phyloP scores from a whole-genome alignment of 2,329 filamentous ascomycete genomes.

The Colletotrichum sp. region DNA sequence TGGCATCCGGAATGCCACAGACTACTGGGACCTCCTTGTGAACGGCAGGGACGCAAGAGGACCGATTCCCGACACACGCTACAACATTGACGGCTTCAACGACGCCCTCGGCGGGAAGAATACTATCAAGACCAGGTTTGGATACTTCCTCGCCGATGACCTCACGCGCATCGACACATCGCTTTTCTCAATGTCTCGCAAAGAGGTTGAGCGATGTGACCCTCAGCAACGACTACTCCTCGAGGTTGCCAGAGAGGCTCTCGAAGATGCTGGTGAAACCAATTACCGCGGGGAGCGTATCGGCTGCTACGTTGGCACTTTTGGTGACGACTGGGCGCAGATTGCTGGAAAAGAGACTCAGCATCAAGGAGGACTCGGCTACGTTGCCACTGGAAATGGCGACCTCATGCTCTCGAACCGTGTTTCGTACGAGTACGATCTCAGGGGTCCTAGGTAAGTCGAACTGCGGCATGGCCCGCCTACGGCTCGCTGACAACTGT shows the following conservation, averaged over 20 bases:
- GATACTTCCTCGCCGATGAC: not conserved
- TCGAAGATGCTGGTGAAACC: constrained; percentile 25
- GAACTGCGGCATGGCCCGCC: not conserved
- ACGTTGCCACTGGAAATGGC: not conserved
- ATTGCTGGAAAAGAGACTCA: not conserved
- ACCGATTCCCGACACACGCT: not conserved
- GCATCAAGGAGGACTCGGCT: constrained; percentile 4
- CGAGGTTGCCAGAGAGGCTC: not conserved
- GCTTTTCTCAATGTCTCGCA: constrained; percentile 33
- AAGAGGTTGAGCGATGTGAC: constrained; percentile 25
- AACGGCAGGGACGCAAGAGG: not conserved
- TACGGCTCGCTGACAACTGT: not conserved
- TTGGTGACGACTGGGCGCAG: constrained; percentile 30
- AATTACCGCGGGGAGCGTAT: constrained; percentile 27
- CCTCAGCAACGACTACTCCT: constrained; percentile 5
- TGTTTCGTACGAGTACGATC: constrained; percentile 33
- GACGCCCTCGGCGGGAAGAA: not conserved
- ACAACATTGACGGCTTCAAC: not conserved
- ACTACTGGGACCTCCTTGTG: not conserved
- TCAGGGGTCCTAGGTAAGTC: constrained; percentile 33
- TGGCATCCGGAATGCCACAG: not conserved
- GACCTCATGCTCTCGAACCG: constrained; percentile 34
- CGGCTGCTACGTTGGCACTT: constrained; percentile 31
- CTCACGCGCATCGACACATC: constrained; percentile 26
- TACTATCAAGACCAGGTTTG: not conserved